Evolutionary conservation across 331 rosid genomes (phyloP), one percentile per base, ranked within the genome.

Genomic region (Phaseolus coccineus): DNA sequence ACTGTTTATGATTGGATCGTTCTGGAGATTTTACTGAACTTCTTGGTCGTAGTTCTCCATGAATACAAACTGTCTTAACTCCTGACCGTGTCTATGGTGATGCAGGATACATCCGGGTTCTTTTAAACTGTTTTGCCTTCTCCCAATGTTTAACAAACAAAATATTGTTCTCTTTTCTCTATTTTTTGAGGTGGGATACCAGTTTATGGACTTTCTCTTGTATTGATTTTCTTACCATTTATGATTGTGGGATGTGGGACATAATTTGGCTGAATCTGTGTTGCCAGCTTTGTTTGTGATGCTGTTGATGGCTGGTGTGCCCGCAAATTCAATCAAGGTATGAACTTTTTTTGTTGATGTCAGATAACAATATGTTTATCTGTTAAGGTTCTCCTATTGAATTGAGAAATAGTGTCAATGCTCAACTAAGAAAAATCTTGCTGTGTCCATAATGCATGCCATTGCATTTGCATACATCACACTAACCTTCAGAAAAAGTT

Each of bases 251-350:
- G 46, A 46, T 42, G 52, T n/a, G 77, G 35, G 24, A 50, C 25
- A 35, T 80, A 81, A 81, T 69, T 50, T 88, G 80, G 71, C 77
- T 81, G 28, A 66, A 37, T 72, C 53, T 79, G 14, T 84, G 65
- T 73, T 87, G 80, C 67, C 90, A 93, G 97, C 87, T 93, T 93
- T 87, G 94, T 91, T 15, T 91, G 91, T 9, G 97, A 93, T 86
- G 96, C 89, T 53, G 83, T 93, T 35, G 97, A 93, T 78, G 97
- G 97, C 55, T 93, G 97, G 94, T 89, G 92, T 85, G 98, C 98
- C 77, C 97, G 94, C 79, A 88, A 83, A 85, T 96, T 91, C 81
- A 86, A 91, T 80, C 97, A 87, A 85, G 97, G 96, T 93, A 91
- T 62, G 48, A 7, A 39, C 30, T 78, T 35, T 25, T 59, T 25